These are phyloP conservation scores for Tranzscheliella williamsii DNA, from an alignment of 1,284 basidiomycete species.

Conservation along the genomic window DNA sequence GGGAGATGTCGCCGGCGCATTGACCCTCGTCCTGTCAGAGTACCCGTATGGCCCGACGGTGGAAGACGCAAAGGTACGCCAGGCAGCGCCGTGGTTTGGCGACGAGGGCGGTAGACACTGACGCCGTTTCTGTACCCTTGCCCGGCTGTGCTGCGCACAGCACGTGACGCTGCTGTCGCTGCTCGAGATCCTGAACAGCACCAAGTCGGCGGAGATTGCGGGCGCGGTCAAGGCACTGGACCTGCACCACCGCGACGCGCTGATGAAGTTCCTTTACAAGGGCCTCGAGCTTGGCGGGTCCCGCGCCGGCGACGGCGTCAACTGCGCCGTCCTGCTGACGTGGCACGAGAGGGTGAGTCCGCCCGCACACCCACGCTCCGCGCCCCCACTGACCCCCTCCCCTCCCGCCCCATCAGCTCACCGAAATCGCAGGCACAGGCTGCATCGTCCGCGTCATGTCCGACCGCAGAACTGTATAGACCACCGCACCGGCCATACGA, in stretches of 20 bases:
- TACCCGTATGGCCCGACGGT: slow-evolving; percentile 50
- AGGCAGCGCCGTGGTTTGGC: no score
- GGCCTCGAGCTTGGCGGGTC: slow-evolving; percentile 75
- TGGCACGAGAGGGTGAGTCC: slow-evolving; percentile 92
- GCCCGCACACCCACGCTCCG: not conserved
- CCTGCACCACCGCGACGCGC: slow-evolving; percentile 80
- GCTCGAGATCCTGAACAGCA: slow-evolving; percentile 92
- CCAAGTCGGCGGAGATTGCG: slow-evolving; percentile 85
- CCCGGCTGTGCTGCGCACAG: no score
- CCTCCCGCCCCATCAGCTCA: slow-evolving; percentile 68
- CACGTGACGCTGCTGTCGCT: slow-evolving; percentile 75
- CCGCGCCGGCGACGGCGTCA: slow-evolving; percentile 33
- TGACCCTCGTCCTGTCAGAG: slow-evolving; percentile 42
- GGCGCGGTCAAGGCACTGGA: slow-evolving; percentile 74
- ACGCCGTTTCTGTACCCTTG: no score
- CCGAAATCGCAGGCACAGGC: slow-evolving; percentile 90
- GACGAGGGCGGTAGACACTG: no score
- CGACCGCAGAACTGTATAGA: slow-evolving; percentile 64
- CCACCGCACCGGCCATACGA: no score
- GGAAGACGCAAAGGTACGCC: slow-evolving; percentile 50
- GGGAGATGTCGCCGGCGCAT: slow-evolving; percentile 47
- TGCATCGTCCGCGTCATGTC: slow-evolving; percentile 98
- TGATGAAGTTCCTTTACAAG: slow-evolving; percentile 99
- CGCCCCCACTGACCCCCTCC: not conserved
- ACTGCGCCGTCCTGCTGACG: slow-evolving; percentile 76